A percentile compares a stretch with the other conserved stretches of the same genome.
Conservation (phyloP, 2,329 filamentous ascomycete species). For the Cladophialophora immunda region DNA sequence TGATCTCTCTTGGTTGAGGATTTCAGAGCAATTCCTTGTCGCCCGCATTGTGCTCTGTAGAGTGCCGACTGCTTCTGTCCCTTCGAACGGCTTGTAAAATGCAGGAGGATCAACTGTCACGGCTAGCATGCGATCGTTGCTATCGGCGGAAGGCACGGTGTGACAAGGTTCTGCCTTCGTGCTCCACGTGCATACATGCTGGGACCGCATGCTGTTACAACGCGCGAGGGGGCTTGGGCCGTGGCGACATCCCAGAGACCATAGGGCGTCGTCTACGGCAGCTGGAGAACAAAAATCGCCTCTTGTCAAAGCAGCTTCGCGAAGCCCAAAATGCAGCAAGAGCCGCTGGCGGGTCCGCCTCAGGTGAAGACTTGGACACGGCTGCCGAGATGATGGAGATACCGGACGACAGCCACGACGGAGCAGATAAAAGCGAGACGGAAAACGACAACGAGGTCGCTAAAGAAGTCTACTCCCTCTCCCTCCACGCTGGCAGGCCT, state of each 20-base stretch:
- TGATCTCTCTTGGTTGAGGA: no score
- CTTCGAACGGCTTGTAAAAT: background rate
- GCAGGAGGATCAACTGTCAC: constrained; percentile 8
- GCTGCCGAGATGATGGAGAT: background rate
- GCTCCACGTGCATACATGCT: constrained; percentile 13
- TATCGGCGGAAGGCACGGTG: constrained; percentile 16
- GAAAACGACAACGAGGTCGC: constrained; percentile 17
- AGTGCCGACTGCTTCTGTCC: background rate
- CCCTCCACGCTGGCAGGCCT: constrained; percentile 11
- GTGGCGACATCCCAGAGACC: background rate
- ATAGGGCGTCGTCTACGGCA: constrained; percentile 3
- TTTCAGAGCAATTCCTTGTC: no score
- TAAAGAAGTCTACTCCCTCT: constrained; percentile 15
- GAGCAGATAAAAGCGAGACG: background rate
- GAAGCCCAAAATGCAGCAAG: background rate
- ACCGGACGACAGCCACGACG: background rate
- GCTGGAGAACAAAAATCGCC: constrained; percentile 10
- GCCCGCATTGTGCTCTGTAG: background rate
- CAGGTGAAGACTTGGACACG: background rate
- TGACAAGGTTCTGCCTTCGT: constrained; percentile 1
- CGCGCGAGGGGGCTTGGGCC: background rate
- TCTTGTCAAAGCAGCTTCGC: constrained; percentile 2
- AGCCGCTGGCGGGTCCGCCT: background rate
- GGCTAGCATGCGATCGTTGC: constrained; percentile 12
- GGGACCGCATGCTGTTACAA: constrained; percentile 10